Percentiles rank a stretch among this genome's conserved stretches.
These are phyloP conservation scores for Spinellus fusiger DNA, from an alignment of 192 early-diverging fungal species.

Conservation along the genomic window DNA sequence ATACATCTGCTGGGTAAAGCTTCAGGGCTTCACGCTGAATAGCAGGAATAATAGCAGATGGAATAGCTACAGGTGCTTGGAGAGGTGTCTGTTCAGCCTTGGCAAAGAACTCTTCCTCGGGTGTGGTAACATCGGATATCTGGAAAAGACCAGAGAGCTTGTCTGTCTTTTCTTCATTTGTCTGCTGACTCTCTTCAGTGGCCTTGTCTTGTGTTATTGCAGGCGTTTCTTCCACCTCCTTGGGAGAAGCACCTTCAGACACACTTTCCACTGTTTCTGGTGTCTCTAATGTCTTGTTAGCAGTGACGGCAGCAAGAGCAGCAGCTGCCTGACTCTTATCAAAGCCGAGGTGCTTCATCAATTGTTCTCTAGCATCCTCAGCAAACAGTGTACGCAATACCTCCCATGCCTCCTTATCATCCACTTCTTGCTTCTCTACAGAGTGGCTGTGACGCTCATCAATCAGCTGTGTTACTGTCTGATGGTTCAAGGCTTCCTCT, in stretches of 20 bases:
- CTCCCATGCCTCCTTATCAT: constrained; percentile 58
- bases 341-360: constrained; percentile 88
- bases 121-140: not conserved
- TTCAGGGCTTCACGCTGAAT: constrained; percentile 32
- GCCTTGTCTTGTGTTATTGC: constrained; percentile 17
- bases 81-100: not conserved
- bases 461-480: constrained; percentile 27
- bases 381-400: constrained; percentile 83
- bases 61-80: not conserved
- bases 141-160: constrained; percentile 14
- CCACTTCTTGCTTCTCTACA: constrained; percentile 20
- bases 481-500: constrained; percentile 55
- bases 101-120: constrained; percentile 14
- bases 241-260: constrained; percentile 10
- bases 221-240: constrained; percentile 14
- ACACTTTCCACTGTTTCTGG: constrained; percentile 5
- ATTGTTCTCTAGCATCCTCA: constrained; percentile 67
- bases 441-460: constrained; percentile 29
- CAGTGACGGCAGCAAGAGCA: constrained; percentile 49
- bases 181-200: constrained; percentile 29
- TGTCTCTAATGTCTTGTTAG: constrained; percentile 12
- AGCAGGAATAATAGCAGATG: not conserved
- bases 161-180: not conserved
- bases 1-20: constrained; percentile 50
- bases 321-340: constrained; percentile 60